Evolutionary conservation across 345 rosid genomes (phyloP), one percentile per base, ranked within the genome.

Genomic region (Firmiana major): DNA sequence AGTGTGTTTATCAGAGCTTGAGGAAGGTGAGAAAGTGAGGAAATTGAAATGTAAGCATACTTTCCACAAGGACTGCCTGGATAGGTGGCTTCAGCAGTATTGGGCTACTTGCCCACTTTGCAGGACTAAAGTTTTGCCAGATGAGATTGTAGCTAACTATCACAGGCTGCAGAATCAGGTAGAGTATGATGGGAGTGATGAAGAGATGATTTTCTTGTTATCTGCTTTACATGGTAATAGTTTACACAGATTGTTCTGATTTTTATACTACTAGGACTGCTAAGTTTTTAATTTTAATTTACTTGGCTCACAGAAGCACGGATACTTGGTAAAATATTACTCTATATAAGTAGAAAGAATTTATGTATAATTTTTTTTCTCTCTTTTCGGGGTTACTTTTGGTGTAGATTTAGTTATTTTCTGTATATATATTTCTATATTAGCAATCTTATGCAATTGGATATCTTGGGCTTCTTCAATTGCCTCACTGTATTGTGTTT

Each of bases 71-170:
- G 89, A 77, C 53, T 89, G 92, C 60, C 53, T 89, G 8, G 92
- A 89, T 75, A 54, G 34, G 58, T 89, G 92, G 92, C 53, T 89
- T 64, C 82, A 79, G 12, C 84, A 76, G 22, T 70, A 71, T 70
- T 63, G 60, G 62, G 87, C 88, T 2, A 84, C 90, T 0, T 89
- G 92, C 49, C 92, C 92, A 10, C 87, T 89, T 49, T 89, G 92
- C 79, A 54, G 92, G 65, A 79, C 79, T 6, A 84, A 78, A 76
- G 86, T 86, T 9, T 71, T 88, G 80, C 86, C 91, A 2, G 89
- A 88, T 15, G 82, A 84, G 70, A 48, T 86, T 9, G 85, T 76
- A 26, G 86, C 84, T 6, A 74, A 48, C 11, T 84, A 62, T 54
- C 84, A 57, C n/a, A 82, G 76, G 11, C 54, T 34, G 26, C 83